A percentile compares a stretch with the other conserved stretches of the same genome.
Evolutionary conservation across 2,329 filamentous ascomycete genomes (phyloP).

Genomic region (Aspergillus sp.): DNA sequence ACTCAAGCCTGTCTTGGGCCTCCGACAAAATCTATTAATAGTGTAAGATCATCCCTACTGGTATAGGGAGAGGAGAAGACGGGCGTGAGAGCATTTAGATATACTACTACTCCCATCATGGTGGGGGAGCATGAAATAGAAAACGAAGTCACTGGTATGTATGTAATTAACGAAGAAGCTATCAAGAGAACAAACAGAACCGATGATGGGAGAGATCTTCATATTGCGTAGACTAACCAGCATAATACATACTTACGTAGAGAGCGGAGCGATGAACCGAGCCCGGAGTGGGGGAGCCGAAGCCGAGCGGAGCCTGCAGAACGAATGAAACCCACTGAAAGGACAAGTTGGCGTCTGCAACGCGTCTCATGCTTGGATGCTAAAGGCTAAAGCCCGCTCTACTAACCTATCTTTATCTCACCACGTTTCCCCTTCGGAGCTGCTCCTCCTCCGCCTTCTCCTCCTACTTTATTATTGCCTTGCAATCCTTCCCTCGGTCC

Average conservation of each 20-base stretch:
- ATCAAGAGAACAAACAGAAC: too few species aligned
- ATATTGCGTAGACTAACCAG: too few species aligned
- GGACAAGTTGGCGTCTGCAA: constrained; percentile 27
- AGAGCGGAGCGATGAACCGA: background rate
- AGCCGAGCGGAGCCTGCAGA: background rate
- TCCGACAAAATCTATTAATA: background rate
- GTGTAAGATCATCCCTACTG: background rate
- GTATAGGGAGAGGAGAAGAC: background rate
- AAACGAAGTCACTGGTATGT: background rate
- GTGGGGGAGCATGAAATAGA: background rate
- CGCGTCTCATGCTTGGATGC: background rate
- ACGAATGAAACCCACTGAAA: constrained; percentile 14
- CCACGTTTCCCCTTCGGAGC: background rate
- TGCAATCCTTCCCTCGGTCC: constrained; percentile 2
- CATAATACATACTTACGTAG: background rate
- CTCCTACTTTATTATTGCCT: background rate
- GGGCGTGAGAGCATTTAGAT: background rate
- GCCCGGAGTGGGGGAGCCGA: background rate
- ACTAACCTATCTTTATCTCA: background rate
- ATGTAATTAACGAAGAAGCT: background rate
- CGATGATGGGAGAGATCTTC: too few species aligned
- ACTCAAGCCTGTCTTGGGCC: background rate
- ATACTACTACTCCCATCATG: background rate
- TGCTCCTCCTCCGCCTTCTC: background rate
- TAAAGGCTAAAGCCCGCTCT: too few species aligned